Conservation (phyloP, 805 yeast genomes). For the Lipomyces oligophaga region DNA sequence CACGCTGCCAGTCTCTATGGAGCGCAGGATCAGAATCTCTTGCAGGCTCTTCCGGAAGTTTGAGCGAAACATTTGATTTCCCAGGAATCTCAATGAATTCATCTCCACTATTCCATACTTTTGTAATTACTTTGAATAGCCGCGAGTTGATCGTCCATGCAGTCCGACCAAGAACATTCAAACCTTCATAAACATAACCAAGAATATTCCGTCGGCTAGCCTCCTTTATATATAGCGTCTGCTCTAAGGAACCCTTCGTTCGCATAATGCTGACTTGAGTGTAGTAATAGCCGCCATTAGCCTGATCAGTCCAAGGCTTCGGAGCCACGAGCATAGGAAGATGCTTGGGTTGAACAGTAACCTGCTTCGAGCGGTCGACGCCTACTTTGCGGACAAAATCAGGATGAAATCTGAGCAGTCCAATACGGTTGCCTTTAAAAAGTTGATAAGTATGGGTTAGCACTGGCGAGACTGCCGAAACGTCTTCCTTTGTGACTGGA, state of each 20-base stretch:
- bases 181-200: slow-evolving; percentile 67
- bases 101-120: slow-evolving; percentile 85
- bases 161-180: slow-evolving; percentile 80
- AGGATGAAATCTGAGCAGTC: slow-evolving; percentile 74
- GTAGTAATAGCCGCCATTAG: slow-evolving; percentile 79
- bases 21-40: slow-evolving; percentile 67
- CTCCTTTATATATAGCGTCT: slow-evolving; percentile 78
- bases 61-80: slow-evolving; percentile 41
- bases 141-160: slow-evolving; percentile 87
- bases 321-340: slow-evolving; percentile 92
- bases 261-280: slow-evolving; percentile 64
- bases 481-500: slow-evolving; percentile 65
- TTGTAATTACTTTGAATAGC: slow-evolving; percentile 63
- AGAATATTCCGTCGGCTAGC: slow-evolving; percentile 69
- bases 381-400: slow-evolving; percentile 62
- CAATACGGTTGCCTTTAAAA: slow-evolving; percentile 70
- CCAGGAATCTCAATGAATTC: slow-evolving; percentile 70
- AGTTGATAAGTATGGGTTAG: slow-evolving; percentile 85
- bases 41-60: slow-evolving; percentile 57
- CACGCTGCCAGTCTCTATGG: slow-evolving; percentile 62
- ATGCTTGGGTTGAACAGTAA: slow-evolving; percentile 73
- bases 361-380: slow-evolving; percentile 54
- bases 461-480: slow-evolving; percentile 81
- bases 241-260: slow-evolving; percentile 82
- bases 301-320: slow-evolving; percentile 78